phyloP scores from a whole-genome alignment of 495 filamentous ascomycete species.

The Margaritispora aquatica region DNA sequence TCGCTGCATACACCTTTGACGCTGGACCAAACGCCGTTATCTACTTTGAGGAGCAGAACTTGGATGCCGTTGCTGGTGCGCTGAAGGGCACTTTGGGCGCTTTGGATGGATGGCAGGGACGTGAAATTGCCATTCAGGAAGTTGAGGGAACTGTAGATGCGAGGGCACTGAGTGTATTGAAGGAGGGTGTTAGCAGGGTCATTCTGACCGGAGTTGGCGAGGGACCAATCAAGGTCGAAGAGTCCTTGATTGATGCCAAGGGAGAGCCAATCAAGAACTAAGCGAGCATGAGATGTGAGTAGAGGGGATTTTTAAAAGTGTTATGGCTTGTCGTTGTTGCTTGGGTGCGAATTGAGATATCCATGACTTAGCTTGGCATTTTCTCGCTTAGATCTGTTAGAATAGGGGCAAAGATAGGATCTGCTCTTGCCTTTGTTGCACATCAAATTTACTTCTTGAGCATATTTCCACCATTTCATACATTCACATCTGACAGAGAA shows the following conservation, averaged over 20 bases:
- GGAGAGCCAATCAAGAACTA: conserved; percentile 34
- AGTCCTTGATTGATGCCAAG: conserved; percentile 68
- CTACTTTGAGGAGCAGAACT: conserved; percentile 80
- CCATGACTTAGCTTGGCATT: background rate
- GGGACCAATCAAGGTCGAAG: conserved; percentile 72
- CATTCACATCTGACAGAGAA: no score
- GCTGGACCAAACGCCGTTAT: conserved; percentile 95
- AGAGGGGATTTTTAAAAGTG: background rate
- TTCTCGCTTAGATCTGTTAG: background rate
- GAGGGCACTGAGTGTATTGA: conserved; percentile 51
- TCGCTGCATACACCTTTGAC: conserved; percentile 96
- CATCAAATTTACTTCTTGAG: no score
- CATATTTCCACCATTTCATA: background rate
- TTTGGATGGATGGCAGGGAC: conserved; percentile 58
- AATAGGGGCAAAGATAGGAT: background rate
- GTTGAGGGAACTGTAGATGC: conserved; percentile 48
- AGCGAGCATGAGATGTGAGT: background rate
- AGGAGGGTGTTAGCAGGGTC: conserved; percentile 75
- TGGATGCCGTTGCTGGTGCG: conserved; percentile 60
- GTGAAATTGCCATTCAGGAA: conserved; percentile 36
- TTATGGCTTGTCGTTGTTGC: background rate
- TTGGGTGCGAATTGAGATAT: background rate
- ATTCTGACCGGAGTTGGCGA: conserved; percentile 90
- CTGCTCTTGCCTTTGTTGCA: background rate
- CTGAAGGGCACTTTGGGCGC: conserved; percentile 51